These are phyloP conservation scores for Rhizopus microsporus DNA, from an alignment of 371 early-diverging fungal genomes.

Conservation along the genomic window DNA sequence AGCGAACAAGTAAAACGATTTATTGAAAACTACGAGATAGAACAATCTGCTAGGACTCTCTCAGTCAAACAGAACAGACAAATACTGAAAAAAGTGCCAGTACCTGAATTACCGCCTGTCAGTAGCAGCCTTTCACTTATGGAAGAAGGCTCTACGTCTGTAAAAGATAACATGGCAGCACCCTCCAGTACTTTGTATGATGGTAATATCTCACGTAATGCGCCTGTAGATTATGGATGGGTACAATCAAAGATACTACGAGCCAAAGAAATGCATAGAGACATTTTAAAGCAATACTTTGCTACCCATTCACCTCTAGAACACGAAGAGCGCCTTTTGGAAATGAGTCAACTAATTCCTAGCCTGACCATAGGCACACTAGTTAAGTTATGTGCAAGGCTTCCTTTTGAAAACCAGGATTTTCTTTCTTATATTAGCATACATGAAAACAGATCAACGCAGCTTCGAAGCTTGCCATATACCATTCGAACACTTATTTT, in stretches of 20 bases:
- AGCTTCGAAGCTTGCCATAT: constrained; percentile 10
- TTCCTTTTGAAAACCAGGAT: constrained; percentile 9
- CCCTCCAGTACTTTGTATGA: no score
- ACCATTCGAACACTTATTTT: constrained; percentile 8
- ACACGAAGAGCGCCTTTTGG: not conserved
- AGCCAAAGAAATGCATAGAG: constrained; percentile 13
- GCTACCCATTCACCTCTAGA: not conserved
- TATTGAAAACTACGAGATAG: constrained; percentile 2
- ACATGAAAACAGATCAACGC: not conserved
- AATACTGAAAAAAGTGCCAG: constrained; percentile 1
- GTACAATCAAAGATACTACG: constrained; percentile 16
- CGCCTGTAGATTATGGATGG: constrained; percentile 16
- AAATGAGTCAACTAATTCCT: constrained; percentile 4
- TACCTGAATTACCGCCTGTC: constrained; percentile 3
- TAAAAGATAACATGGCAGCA: not conserved
- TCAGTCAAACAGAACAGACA: not conserved
- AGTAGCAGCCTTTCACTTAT: no score
- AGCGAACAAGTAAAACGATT: constrained; percentile 13
- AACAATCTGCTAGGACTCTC: not conserved
- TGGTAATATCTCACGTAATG: not conserved
- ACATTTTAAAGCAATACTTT: constrained; percentile 2
- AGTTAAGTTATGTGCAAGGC: not conserved
- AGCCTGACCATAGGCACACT: constrained; percentile 1
- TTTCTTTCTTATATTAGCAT: constrained; percentile 3
- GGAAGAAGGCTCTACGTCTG: not conserved